phyloP scores from a whole-genome alignment of 2,329 filamentous ascomycete species.

The Fusarium sp. region DNA sequence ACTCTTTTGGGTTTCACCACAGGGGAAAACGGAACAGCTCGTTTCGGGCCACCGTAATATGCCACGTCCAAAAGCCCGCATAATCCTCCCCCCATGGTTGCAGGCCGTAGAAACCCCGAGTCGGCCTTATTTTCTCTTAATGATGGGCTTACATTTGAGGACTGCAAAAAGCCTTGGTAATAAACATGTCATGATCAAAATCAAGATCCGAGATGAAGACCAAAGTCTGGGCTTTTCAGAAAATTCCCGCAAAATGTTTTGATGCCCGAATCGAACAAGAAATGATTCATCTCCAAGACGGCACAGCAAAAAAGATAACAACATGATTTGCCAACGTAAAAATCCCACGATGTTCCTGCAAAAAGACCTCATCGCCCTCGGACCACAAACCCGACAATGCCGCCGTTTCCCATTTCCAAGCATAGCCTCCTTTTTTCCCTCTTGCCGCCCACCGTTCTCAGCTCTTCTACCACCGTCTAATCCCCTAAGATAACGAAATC shows the following conservation, averaged over 20 bases:
- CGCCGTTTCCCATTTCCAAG: conserved; percentile 8
- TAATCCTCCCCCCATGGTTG: not conserved
- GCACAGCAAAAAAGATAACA: not conserved
- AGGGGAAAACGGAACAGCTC: conserved; percentile 25
- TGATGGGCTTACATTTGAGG: conserved; percentile 4
- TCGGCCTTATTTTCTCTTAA: not conserved
- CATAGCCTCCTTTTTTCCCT: conserved; percentile 6
- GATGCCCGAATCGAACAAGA: not conserved
- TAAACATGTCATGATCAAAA: conserved; percentile 2
- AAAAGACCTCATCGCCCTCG: conserved; percentile 25
- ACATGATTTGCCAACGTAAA: not conserved
- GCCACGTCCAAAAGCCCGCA: not conserved
- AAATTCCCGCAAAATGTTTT: not conserved
- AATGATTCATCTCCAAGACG: not conserved
- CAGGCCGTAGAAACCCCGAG: conserved; percentile 27
- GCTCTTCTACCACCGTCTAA: not conserved
- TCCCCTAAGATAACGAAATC: conserved; percentile 21
- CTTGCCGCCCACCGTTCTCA: not conserved
- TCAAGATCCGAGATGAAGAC: not conserved
- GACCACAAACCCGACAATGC: conserved; percentile 27
- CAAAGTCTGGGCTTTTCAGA: not conserved
- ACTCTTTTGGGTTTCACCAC: conserved; percentile 14
- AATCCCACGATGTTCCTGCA: not conserved
- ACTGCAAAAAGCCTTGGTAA: not conserved
- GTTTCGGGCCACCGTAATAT: conserved; percentile 21